Conservation (phyloP, 495 filamentous ascomycete genomes). For the Podospora conica region DNA sequence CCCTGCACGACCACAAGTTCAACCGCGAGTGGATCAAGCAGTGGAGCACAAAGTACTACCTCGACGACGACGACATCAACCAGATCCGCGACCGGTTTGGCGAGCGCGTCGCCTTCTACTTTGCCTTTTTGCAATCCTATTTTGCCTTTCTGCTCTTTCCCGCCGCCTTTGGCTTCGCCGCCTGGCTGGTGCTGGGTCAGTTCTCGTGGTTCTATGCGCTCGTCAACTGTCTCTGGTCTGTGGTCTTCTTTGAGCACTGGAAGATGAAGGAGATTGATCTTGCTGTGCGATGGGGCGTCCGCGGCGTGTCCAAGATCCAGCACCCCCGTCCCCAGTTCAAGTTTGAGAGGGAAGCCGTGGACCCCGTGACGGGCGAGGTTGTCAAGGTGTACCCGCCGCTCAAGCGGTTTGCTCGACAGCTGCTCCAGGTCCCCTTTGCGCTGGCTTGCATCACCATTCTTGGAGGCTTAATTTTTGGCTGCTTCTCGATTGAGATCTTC, state of each 20-base stretch:
- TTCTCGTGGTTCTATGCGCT: constrained; percentile 81
- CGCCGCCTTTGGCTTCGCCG: constrained; percentile 71
- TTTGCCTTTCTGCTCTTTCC: constrained; percentile 81
- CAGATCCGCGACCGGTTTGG: constrained; percentile 85
- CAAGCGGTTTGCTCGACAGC: constrained; percentile 71
- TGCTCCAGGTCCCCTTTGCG: constrained; percentile 87
- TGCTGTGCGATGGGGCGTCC: constrained; percentile 86
- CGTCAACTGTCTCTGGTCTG: constrained; percentile 77
- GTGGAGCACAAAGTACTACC: constrained; percentile 76
- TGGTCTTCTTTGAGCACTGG: constrained; percentile 94
- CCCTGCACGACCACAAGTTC: constrained; percentile 79
- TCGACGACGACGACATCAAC: constrained; percentile 70
- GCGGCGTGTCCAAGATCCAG: constrained; percentile 77
- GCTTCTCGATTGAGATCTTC: constrained; percentile 94
- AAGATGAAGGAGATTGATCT: constrained; percentile 90
- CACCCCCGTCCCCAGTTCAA: constrained; percentile 69
- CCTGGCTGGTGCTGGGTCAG: constrained; percentile 75
- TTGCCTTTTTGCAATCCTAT: constrained; percentile 91
- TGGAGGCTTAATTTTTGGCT: constrained; percentile 75
- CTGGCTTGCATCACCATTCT: constrained; percentile 61
- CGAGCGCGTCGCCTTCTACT: constrained; percentile 94
- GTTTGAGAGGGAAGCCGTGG: constrained; percentile 65
- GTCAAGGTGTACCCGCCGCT: constrained; percentile 69
- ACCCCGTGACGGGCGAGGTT: constrained; percentile 80
- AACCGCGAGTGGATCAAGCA: constrained; percentile 87